Base-by-base conservation (phyloP, 331 rosid genomes). In the Rosa hybrid region DNA sequence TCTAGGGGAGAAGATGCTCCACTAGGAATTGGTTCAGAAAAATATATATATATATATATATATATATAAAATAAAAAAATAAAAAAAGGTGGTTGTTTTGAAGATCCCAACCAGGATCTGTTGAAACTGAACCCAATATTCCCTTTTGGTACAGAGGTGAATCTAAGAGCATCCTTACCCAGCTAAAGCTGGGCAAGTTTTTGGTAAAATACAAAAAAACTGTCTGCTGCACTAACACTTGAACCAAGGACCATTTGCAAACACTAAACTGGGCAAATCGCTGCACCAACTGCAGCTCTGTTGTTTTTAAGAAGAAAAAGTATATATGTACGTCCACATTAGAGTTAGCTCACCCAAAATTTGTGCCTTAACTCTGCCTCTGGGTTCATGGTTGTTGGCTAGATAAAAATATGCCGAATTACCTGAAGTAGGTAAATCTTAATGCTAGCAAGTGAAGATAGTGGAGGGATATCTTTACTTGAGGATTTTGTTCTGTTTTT, bases 361-460 rank as follows among this genome's bases (percentile, higher is more conserved):
- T 57, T 57, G 21, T 57, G 63, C 5, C 30, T n/a, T 11, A 57
- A n/a, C 27, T 57, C 30, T 11, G 25, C 27, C 63, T 5, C 10
- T 57, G 27, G 27, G 13, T 46, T 71, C 3, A 3, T 12, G 5
- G 20, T 23, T 71, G 57, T 1, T 71, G 41, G 41, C 75, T 13
- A 12, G 57, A 21, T 68, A 42, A 42, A 16, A 10, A 41, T 5
- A 8, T n/a, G 17, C 73, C 4, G 2, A 68, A n/a, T 21, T 23
- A 25, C 27, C 39, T 63, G 42, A 63, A 63, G 69, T 63, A 12
- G 69, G 14, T 17, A 8, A 17, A 39, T 68, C 49, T 16, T 16
- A 17, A 68, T 68, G 48, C 13, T 38, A 68, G 72, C 69, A 64
- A 60, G 44, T 30, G 69, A 25, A 68, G 49, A 68, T 68, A 39